These are phyloP conservation scores for Candolleomyces aberdarensis DNA, from an alignment of 768 basidiomycete species.

Conservation along the genomic window DNA sequence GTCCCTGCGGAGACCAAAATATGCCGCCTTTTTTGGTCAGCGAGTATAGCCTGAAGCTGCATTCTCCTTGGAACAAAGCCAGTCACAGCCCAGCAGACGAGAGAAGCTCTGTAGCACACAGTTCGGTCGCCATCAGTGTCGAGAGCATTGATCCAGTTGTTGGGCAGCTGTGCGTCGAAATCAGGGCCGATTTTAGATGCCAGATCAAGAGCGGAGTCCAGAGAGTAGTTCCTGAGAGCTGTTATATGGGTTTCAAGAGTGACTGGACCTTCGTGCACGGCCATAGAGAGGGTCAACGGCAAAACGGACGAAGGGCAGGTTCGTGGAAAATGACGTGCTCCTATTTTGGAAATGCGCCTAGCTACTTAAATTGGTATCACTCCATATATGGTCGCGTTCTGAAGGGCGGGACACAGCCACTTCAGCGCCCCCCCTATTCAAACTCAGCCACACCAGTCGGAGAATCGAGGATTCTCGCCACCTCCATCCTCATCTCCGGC, in stretches of 20 bases:
- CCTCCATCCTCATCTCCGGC: neutral
- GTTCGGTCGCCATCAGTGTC: neutral
- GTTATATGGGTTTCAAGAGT: neutral
- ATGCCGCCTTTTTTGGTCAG: neutral
- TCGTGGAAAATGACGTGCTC: neutral
- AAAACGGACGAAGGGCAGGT: neutral
- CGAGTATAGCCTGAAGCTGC: neutral
- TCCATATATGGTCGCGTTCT: neutral
- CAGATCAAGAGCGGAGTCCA: neutral
- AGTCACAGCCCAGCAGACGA: neutral
- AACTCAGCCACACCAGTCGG: slow-evolving; percentile 2
- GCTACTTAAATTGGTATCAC: neutral
- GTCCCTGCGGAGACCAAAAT: neutral
- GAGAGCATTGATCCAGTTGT: neutral
- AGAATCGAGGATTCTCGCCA: slow-evolving; percentile 3
- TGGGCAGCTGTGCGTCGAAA: neutral
- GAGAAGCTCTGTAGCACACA: neutral
- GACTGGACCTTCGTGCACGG: neutral
- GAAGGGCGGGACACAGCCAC: neutral
- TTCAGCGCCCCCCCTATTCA: neutral
- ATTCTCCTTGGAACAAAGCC: neutral
- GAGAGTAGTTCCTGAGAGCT: neutral
- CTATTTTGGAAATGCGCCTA: neutral
- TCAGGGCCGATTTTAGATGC: neutral
- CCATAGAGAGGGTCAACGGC: neutral